A percentile compares a stretch with the other conserved stretches of the same genome.
phyloP scores from a whole-genome alignment of 2,329 filamentous ascomycete species.

The Corinectria fuckeliana region DNA sequence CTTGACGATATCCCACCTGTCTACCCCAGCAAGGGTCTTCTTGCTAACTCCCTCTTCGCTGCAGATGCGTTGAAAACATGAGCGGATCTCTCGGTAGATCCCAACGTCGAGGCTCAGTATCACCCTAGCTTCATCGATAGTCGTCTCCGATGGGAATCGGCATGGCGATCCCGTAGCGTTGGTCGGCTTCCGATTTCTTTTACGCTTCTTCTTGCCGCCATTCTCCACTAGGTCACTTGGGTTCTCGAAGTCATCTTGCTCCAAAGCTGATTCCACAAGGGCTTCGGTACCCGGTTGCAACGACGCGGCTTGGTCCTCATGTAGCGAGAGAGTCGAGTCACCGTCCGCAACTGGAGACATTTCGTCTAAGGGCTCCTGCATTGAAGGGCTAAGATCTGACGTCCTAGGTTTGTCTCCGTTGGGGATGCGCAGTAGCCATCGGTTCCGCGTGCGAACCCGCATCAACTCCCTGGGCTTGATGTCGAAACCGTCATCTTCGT shows the following conservation, averaged over 20 bases:
- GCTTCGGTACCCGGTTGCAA: slow-evolving; percentile 2
- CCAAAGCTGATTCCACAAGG: neutral
- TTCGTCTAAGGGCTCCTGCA: neutral
- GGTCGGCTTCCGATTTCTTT: slow-evolving; percentile 71
- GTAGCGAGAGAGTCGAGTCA: slow-evolving; percentile 8
- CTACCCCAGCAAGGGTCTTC: slow-evolving; percentile 76
- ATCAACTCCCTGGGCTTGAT: slow-evolving; percentile 76
- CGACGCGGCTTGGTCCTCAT: slow-evolving; percentile 8
- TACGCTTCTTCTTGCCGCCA: slow-evolving; percentile 58
- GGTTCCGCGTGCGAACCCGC: slow-evolving; percentile 71
- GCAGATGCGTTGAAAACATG: slow-evolving; percentile 74
- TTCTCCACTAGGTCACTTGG: slow-evolving; percentile 13
- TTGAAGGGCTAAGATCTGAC: slow-evolving; percentile 16
- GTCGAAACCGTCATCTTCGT: slow-evolving; percentile 72
- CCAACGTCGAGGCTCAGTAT: slow-evolving; percentile 69
- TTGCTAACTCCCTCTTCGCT: slow-evolving; percentile 71
- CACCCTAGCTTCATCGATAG: slow-evolving; percentile 77
- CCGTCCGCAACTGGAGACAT: slow-evolving; percentile 9
- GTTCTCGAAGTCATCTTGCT: neutral
- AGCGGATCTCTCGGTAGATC: slow-evolving; percentile 69
- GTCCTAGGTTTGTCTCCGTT: slow-evolving; percentile 60
- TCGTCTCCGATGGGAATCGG: slow-evolving; percentile 83
- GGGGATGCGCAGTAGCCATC: slow-evolving; percentile 69
- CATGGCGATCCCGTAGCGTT: slow-evolving; percentile 73
- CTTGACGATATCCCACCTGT: slow-evolving; percentile 76